Evolutionary conservation across 169 alveolate genomes (phyloP).

Genomic region (Plasmodium cynomolgi): DNA sequence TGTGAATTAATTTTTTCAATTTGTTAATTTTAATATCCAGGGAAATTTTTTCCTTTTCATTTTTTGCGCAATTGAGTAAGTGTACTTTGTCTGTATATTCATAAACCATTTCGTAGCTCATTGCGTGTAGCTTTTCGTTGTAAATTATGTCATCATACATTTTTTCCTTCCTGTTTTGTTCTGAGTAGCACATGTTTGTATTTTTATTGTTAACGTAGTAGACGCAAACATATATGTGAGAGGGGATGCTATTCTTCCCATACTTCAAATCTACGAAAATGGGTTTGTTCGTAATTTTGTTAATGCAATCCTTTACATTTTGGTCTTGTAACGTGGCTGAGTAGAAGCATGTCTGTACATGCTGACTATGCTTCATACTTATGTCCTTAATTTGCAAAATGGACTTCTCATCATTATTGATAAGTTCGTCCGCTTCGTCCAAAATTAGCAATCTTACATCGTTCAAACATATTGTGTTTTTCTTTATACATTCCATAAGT

Average conservation of each 20-base stretch:
- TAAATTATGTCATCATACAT: constrained; percentile 23
- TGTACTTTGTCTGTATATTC: constrained; percentile 76
- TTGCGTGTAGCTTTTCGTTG: constrained; percentile 38
- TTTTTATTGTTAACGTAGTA: constrained; percentile 53
- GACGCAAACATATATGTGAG: constrained; percentile 75
- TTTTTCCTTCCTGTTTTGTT: neutral
- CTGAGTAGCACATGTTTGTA: neutral
- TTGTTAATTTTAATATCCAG: constrained; percentile 71
- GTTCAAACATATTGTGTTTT: constrained; percentile 26
- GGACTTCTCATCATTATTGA: constrained; percentile 59
- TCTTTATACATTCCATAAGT: constrained; percentile 41
- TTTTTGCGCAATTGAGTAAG: neutral
- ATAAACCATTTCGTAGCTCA: constrained; percentile 47
- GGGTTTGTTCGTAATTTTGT: constrained; percentile 71
- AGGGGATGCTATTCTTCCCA: constrained; percentile 76
- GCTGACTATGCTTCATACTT: constrained; percentile 34
- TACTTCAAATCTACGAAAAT: constrained; percentile 76
- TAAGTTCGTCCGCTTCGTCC: constrained; percentile 80
- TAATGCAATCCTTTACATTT: constrained; percentile 71
- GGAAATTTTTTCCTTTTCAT: constrained; percentile 51
- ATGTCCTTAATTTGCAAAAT: constrained; percentile 45
- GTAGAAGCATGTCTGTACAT: constrained; percentile 74
- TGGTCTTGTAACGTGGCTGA: constrained; percentile 79
- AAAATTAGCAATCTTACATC: constrained; percentile 57
- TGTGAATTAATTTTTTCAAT: constrained; percentile 64